phyloP scores from a whole-genome alignment of 1,284 basidiomycete genomes.

The Agaricales sp. region DNA sequence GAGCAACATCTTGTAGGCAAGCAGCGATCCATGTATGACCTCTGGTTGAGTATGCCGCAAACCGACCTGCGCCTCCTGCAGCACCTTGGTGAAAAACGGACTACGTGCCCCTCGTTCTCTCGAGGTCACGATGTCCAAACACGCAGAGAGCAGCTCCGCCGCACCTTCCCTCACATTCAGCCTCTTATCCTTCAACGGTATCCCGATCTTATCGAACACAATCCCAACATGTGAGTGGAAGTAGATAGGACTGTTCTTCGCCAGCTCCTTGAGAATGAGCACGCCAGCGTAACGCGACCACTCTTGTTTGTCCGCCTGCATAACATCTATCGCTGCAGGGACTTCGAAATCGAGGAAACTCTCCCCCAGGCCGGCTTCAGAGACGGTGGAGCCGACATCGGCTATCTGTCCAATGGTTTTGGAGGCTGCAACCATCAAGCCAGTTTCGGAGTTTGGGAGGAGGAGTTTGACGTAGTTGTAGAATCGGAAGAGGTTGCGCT shows the following conservation, averaged over 20 bases:
- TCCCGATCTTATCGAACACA: constrained; percentile 87
- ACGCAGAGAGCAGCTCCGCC: constrained; percentile 82
- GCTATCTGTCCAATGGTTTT: constrained; percentile 80
- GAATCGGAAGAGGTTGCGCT: constrained; percentile 73
- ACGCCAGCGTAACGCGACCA: constrained; percentile 76
- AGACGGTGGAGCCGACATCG: constrained; percentile 39
- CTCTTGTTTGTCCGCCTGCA: constrained; percentile 70
- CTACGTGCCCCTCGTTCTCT: constrained; percentile 64
- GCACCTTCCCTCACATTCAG: constrained; percentile 86
- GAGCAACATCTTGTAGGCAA: constrained; percentile 88
- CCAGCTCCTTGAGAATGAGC: constrained; percentile 85
- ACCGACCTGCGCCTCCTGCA: constrained; percentile 85
- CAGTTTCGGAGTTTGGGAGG: constrained; percentile 74
- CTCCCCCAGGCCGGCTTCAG: constrained; percentile 54
- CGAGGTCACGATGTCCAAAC: constrained; percentile 75
- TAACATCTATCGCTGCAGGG: constrained; percentile 68
- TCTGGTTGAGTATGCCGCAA: constrained; percentile 76
- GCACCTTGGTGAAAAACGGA: constrained; percentile 66
- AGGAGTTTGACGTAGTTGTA: constrained; percentile 88
- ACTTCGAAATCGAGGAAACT: constrained; percentile 84
- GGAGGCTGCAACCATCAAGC: constrained; percentile 83
- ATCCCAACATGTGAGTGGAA: constrained; percentile 82
- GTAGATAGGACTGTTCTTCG: constrained; percentile 74
- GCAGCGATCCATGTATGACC: constrained; percentile 86
- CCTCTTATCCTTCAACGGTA: constrained; percentile 77